Conservation (phyloP, 2,329 filamentous ascomycete species). For the Arthroderma sp. region DNA sequence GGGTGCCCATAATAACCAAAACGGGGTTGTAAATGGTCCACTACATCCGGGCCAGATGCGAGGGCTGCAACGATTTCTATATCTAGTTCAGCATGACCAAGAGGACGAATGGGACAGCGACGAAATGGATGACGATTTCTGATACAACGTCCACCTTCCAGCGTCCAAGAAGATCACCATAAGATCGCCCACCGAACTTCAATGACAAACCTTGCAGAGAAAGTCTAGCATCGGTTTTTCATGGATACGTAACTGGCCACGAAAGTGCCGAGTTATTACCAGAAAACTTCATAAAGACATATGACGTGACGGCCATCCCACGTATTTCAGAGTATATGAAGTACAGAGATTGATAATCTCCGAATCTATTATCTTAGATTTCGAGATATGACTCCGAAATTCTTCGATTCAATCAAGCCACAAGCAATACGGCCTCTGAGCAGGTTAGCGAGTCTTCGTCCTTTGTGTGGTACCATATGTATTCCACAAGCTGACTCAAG, state of each 20-base stretch:
- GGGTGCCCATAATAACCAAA: slow-evolving; percentile 12
- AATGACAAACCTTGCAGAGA: neutral
- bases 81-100: slow-evolving; percentile 41
- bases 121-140: slow-evolving; percentile 37
- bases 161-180: neutral
- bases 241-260: neutral
- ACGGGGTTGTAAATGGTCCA: neutral
- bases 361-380: neutral
- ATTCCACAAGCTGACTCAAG: neutral
- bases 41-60: neutral
- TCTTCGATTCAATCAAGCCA: no score
- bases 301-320: neutral
- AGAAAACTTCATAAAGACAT: neutral
- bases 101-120: slow-evolving; percentile 51
- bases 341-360: neutral
- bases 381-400: neutral
- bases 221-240: neutral
- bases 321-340: neutral
- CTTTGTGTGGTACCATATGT: neutral
- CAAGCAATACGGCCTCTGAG: neutral
- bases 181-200: neutral
- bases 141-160: neutral
- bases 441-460: neutral
- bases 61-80: slow-evolving; percentile 41
- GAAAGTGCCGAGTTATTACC: neutral